Conservation (phyloP, 139 green algal species). For the Closterium sp. region DNA sequence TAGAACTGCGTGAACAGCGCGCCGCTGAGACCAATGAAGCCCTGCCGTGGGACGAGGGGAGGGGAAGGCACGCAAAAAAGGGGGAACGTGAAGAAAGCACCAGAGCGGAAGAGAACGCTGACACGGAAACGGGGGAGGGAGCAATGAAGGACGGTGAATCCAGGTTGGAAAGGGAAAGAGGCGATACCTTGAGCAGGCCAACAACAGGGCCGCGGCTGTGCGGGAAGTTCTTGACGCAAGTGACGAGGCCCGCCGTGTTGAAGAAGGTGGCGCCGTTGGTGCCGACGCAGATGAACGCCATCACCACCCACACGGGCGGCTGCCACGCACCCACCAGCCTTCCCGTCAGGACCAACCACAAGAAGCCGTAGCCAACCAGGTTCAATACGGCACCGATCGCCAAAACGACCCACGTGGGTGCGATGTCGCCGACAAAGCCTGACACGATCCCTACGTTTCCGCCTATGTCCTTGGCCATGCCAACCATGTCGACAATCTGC, state of each 20-base stretch:
- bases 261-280: constrained; percentile 50
- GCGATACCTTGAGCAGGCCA: constrained; percentile 73
- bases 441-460: constrained; percentile 45
- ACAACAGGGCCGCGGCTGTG: constrained; percentile 73
- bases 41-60: constrained; percentile 14
- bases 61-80: not conserved
- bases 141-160: not conserved
- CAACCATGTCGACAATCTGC: constrained; percentile 29
- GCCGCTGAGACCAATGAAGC: constrained; percentile 56
- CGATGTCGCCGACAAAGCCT: constrained; percentile 26
- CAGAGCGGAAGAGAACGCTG: not conserved
- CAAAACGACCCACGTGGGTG: constrained; percentile 27
- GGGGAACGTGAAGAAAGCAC: not conserved
- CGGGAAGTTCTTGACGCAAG: constrained; percentile 76
- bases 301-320: constrained; percentile 28
- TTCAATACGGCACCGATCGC: constrained; percentile 30
- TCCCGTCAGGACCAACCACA: constrained; percentile 42
- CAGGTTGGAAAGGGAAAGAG: not conserved
- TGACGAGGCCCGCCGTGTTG: constrained; percentile 45
- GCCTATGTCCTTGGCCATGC: constrained; percentile 44
- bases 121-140: not conserved
- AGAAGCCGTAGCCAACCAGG: constrained; percentile 22
- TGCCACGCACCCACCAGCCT: not conserved
- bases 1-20: constrained; percentile 53
- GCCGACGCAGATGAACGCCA: constrained; percentile 35